phyloP scores from a whole-genome alignment of 805 yeast species.

The Candida railenensis region DNA sequence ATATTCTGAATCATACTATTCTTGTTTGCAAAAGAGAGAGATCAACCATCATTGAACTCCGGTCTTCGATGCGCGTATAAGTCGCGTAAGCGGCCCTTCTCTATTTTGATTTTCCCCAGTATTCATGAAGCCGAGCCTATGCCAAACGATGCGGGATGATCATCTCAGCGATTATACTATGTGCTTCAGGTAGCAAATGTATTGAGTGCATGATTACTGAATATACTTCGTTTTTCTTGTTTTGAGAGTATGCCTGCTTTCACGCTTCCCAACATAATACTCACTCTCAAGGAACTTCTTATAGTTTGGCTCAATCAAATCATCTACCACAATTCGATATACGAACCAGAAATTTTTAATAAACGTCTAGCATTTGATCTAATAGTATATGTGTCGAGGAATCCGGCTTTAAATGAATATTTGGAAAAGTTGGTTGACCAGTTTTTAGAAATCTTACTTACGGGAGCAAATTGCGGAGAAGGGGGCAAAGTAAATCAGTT shows the following conservation, averaged over 20 bases:
- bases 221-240: too few species aligned
- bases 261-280: conserved; percentile 27
- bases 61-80: too few species aligned
- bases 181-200: too few species aligned
- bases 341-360: conserved; percentile 51
- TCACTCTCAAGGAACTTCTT: conserved; percentile 47
- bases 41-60: too few species aligned
- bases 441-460: conserved; percentile 18
- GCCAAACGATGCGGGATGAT: too few species aligned
- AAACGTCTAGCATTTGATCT: conserved; percentile 40
- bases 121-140: too few species aligned
- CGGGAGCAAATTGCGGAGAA: conserved; percentile 5
- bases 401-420: conserved; percentile 48
- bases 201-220: too few species aligned
- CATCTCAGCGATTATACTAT: too few species aligned
- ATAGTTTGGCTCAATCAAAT: conserved; percentile 53
- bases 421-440: conserved; percentile 35
- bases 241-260: not conserved
- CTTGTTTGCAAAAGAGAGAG: too few species aligned
- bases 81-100: too few species aligned
- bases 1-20: conserved; percentile 2
- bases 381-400: conserved; percentile 42
- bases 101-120: too few species aligned
- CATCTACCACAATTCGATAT: conserved; percentile 51
- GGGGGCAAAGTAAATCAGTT: conserved; percentile 31